Evolutionary conservation across 768 basidiomycete species (phyloP).

Genomic region (Termitomyces bulborhizus): DNA sequence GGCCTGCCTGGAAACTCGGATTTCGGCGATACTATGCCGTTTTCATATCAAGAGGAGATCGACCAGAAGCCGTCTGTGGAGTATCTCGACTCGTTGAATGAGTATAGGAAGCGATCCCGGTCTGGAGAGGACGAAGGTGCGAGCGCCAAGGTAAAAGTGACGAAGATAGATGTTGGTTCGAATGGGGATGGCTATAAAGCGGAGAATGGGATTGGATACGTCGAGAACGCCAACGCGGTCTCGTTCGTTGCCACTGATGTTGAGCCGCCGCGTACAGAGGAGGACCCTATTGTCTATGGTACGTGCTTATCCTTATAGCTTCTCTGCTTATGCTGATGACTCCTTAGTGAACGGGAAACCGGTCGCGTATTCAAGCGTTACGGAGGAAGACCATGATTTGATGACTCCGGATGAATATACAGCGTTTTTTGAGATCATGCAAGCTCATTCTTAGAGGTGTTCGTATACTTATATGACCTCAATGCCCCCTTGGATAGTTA

Average conservation of each 20-base stretch:
- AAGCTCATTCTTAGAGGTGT: constrained; percentile 30
- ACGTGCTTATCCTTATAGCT: constrained; percentile 15
- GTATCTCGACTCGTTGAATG: constrained; percentile 64
- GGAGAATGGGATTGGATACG: constrained; percentile 16
- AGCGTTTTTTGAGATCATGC: constrained; percentile 67
- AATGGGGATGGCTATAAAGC: constrained; percentile 17
- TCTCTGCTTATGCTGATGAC: neutral
- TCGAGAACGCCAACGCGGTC: constrained; percentile 22
- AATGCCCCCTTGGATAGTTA: neutral
- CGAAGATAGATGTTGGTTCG: constrained; percentile 34
- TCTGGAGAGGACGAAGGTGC: constrained; percentile 53
- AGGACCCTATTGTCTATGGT: constrained; percentile 71
- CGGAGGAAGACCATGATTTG: constrained; percentile 86
- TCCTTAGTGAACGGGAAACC: constrained; percentile 65
- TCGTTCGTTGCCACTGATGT: constrained; percentile 14
- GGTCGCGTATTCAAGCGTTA: constrained; percentile 73
- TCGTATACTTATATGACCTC: neutral
- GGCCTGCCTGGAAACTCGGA: constrained; percentile 39
- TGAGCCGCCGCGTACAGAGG: constrained; percentile 19
- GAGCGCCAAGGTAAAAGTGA: constrained; percentile 28
- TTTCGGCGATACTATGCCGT: constrained; percentile 38
- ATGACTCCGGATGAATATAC: constrained; percentile 95
- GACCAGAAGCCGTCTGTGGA: constrained; percentile 63
- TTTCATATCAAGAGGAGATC: constrained; percentile 51
- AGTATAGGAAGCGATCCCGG: constrained; percentile 68